These are phyloP conservation scores for Suhomyces kunorum DNA, from an alignment of 1,139 yeast genomes.

Conservation along the genomic window DNA sequence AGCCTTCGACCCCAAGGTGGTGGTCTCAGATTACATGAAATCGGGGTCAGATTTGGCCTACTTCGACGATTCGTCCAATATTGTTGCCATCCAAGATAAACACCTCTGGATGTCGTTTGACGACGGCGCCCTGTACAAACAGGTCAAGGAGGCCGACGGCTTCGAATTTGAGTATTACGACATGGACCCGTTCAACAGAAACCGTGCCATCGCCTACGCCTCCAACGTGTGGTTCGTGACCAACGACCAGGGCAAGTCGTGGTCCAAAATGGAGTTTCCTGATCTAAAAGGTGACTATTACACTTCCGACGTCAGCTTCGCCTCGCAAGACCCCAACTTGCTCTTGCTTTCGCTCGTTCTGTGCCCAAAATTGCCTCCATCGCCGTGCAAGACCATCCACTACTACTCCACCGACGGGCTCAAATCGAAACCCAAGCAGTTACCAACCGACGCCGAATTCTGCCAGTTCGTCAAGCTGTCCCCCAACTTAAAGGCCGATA, in stretches of 20 bases:
- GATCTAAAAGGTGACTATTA: not conserved
- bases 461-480: constrained; percentile 58
- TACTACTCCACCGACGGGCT: constrained; percentile 59
- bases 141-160: constrained; percentile 32
- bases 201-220: constrained; percentile 57
- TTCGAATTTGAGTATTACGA: constrained; percentile 29
- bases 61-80: constrained; percentile 57
- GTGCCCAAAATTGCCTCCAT: too few species aligned
- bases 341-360: constrained; percentile 37
- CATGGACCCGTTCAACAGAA: constrained; percentile 46
- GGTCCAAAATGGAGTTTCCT: constrained; percentile 46
- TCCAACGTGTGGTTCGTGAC: constrained; percentile 50
- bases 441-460: constrained; percentile 33
- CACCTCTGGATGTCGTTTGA: constrained; percentile 49
- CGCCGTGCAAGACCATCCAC: constrained; percentile 41
- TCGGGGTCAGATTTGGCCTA: constrained; percentile 32
- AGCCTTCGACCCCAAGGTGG: constrained; percentile 18
- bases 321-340: constrained; percentile 41
- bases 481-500: constrained; percentile 35
- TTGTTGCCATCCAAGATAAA: constrained; percentile 37
- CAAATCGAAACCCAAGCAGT: constrained; percentile 37
- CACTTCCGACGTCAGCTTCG: constrained; percentile 29
- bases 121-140: constrained; percentile 59
- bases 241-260: constrained; percentile 56
- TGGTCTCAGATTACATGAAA: constrained; percentile 5